Evolutionary conservation across 306 rosid species (phyloP), one percentile per base, ranked within the genome.

Genomic region (Gillenia trifoliata): DNA sequence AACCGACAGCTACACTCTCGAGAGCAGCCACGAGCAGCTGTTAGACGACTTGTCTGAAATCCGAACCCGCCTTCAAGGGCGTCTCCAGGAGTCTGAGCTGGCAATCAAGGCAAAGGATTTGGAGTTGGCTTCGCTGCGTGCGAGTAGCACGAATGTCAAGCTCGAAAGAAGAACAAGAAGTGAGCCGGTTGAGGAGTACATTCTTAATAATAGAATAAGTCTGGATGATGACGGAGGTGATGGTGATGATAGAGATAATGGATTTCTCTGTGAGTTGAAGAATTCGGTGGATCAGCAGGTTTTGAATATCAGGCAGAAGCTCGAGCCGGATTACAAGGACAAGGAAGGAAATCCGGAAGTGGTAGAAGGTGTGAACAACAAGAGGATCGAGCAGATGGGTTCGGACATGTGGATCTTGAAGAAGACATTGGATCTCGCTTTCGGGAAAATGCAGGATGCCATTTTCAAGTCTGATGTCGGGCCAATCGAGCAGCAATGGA

Each of bases 401-500:
- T 88, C 89, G 0, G 99, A 94, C 54, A 89, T 94, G 28, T 96
- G 89, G 59, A 69, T 84, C 29, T 63, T 94, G 77, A 94, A 92
- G 81, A 83, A 94, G 57, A 87, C 97, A 26, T 69, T 94, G 78
- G 95, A 91, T 75, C 80, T 80, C 57, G 95, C 97, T 65, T 94
- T 92, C 72, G 88, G 82, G 60, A 92, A 87, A 83, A 90, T 94
- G 92, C 92, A 88, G 19, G 85, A 67, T 61, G 85, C 92, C 1
- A 75, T 93, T 45, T 78, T 79, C 73, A 50, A 57, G 60, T 78
- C 89, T 38, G 91, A 88, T 72, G 86, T 91, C 72, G 82, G 89
- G 11, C 91, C 98, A 30, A 78, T 89, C 25, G 98, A 89, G 88
- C 90, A 88, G 75, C 87, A 91, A 40, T 85, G 90, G 88, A 83